Base-by-base conservation (phyloP, 2,329 filamentous ascomycete genomes). In the Escovopsis sp. region DNA sequence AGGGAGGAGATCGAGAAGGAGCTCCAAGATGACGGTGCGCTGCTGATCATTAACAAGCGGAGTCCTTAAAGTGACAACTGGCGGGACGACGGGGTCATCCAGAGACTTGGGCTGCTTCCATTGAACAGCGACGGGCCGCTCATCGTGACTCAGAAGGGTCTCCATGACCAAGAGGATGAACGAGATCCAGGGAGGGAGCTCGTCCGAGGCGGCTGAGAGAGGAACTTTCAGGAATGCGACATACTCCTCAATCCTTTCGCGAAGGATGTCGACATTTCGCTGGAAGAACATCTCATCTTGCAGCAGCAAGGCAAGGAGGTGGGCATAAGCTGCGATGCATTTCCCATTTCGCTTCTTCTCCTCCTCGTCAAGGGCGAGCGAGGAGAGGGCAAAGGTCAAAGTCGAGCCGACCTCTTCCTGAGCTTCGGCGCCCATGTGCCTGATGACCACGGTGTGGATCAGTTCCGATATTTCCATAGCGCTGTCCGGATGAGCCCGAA, bases 401-500 rank as follows among this genome's bases (percentile, higher is more conserved):
- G 86, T 92, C 34, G 79, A 73, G 13, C 83, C 86, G 45, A 93
- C 79, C 37, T 90, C 82, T 41, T 75, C 72, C 28, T 79, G 58
- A 49, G 68, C 50, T 37, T 69, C 63, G 56, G 70, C 49, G 55
- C 68, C 45, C 55, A 68, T 43, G 56, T 72, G 52, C 70, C 76
- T 49, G 51, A 70, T 45, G 61, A 79, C 72, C 17, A 85, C 78
- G 4, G 79, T 76, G 27, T 72, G 72, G 36, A 98, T 87, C 15
- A 98, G 66, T 48, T 94, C 87, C 0, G 86, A 75, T 32, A 98
- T 66, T 50, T 96, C 88, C 47, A 94, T 90, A 0, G 90, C 92
- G 10, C 88, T 76, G 45, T 83, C 77, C 12, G 87, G 79, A 46
- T 96, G 87, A 27, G 79, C 78, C 52, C 88, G 81, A 35, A 98